Percentiles rank a stretch among this genome's conserved stretches.
phyloP scores from a whole-genome alignment of 306 rosid genomes.

The Citrullus colocynthis region DNA sequence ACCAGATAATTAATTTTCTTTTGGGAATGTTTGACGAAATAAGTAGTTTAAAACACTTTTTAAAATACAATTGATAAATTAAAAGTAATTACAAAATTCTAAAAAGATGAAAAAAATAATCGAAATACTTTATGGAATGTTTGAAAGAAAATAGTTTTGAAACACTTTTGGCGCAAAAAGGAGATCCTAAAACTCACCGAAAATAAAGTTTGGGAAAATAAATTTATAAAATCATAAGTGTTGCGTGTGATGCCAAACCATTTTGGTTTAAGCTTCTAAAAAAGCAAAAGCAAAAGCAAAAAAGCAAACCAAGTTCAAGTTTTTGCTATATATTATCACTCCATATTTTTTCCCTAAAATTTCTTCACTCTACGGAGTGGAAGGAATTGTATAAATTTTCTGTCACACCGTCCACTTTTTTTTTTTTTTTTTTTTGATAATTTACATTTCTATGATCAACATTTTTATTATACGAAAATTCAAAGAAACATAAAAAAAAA shows the following conservation, averaged over 20 bases:
- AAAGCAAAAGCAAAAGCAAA: background rate
- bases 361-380: no score
- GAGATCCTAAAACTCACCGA: background rate
- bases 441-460: no score
- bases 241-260: background rate
- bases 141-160: background rate
- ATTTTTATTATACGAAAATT: no score
- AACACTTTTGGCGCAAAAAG: background rate
- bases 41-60: background rate
- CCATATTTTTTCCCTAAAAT: no score
- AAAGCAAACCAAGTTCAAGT: background rate
- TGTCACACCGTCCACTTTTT: no score
- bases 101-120: background rate
- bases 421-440: no score
- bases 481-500: no score
- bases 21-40: background rate
- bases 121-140: background rate
- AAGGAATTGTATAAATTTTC: no score
- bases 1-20: background rate
- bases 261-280: background rate
- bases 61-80: no score
- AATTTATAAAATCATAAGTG: no score
- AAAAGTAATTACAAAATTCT: background rate
- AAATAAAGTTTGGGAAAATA: background rate
- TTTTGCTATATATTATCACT: no score